Evolutionary conservation across 2,329 filamentous ascomycete species (phyloP), one percentile per base, ranked within the genome.

Genomic region (Botrytis porri): DNA sequence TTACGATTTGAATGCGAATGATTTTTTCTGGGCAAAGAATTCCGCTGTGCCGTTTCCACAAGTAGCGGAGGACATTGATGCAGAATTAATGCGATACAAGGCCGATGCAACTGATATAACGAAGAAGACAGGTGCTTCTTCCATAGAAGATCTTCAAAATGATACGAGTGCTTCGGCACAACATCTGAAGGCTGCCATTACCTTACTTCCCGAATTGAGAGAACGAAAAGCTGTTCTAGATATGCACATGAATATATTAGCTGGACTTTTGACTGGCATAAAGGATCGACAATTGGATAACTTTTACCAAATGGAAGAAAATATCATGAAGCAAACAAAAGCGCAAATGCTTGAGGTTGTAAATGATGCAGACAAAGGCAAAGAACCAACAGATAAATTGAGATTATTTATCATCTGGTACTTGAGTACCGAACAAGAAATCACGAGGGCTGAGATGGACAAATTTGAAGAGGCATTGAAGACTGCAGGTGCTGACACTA

Each of bases 201-300:
- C 95, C 0, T 85, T 97, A 35, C 86, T 99, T 22, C 97, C 96
- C 0, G 95, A 98, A 82, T 86, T 99, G 77, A 88, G 94, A 75
- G 96, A 98, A 82, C 90, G 96, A 74, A 99, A 99, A 81, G 90
- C 91, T n/a, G 88, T 92, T 32, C 88, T 99, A 8, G 96, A 98
- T 81, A 98, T 98, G 93, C 96, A 99, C 82, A 99, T 99, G 96
- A 98, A 97, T 81, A 97, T 98, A 74, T 87, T 97, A 5, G 95
- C 95, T 1, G 93, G 93, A 1, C 81, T 90, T 4, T 80, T 90
- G 59, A 86, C 84, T 0, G 95, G 94, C 1, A 97, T 98, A 82
- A 98, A 98, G 81, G 93, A 97, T 78, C 90, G 96, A 25, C 95
- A 98, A 82, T 86, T 99, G 9, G 96, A 99, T 81, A 96, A 96